Base-by-base conservation (phyloP, 129 eudicot species). In the Erigeron canadensis region DNA sequence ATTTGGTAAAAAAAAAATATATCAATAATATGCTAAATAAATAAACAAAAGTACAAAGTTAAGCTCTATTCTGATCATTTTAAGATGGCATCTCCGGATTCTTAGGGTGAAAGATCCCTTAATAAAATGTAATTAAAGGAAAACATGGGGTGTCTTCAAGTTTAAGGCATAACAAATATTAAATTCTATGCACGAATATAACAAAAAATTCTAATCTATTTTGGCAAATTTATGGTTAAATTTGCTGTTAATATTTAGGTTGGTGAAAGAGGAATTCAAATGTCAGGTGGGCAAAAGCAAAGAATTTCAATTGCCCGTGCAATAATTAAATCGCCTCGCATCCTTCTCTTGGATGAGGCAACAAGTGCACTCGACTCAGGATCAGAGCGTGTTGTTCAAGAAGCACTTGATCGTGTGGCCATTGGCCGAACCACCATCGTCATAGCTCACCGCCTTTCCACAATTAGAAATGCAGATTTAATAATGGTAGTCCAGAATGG, bases 291-390 rank as follows among this genome's bases (percentile, higher is more conserved):
- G 4, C 95, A 90, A 66, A 87, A 90, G 67, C 97, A 90, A 51
- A 79, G 97, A 71, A 90, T 90, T 19, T 91, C 91, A n/a, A 90
- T 90, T 55, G 97, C 97, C 0, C 82, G 95, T 61, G 97, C 97
- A 37, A 80, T 90, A 48, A 85, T 87, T 48, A 86, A 86, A 57
- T 70, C 86, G 18, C 96, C 95, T 4, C 85, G 77, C 44, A 87
- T 90, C 19, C 91, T 90, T 43, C 87, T 90, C 0, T 82, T 90
- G 1, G 97, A 90, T 37, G 95, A 90, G 84, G 97, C 97, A 15
- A 90, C 97, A 5, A 90, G 95, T 47, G 97, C 97, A 19, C 77
- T 87, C 5, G 97, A 87, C 80, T 81, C 91, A 0, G 95, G 87
- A 69, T 90, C 97, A 0, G 97, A 90, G 47, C 73, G 91, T 16